Evolutionary conservation across 768 basidiomycete species (phyloP).

Genomic region (Brasilioporus rufonigricans): DNA sequence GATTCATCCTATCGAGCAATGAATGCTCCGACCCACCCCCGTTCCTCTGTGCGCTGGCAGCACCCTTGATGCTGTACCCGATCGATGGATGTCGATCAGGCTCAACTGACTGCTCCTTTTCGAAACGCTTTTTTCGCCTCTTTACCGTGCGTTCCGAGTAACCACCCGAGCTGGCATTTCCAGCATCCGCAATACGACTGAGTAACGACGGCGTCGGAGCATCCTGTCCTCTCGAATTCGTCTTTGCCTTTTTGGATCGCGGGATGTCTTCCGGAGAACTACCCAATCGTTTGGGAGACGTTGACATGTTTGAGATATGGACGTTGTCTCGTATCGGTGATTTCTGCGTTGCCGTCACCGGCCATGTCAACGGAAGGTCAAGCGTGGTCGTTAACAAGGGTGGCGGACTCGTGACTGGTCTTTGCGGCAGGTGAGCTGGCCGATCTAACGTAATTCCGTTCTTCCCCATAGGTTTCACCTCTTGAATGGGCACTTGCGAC

Average conservation of each 20-base stretch:
- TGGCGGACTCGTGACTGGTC: constrained; percentile 13
- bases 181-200: constrained; percentile 38
- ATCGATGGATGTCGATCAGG: constrained; percentile 35
- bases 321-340: constrained; percentile 13
- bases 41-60: constrained; percentile 37
- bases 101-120: constrained; percentile 24
- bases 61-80: constrained; percentile 57
- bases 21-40: constrained; percentile 21
- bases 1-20: constrained; percentile 37
- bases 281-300: constrained; percentile 25
- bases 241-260: constrained; percentile 36
- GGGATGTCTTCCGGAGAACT: constrained; percentile 31
- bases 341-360: constrained; percentile 10
- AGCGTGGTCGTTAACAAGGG: constrained; percentile 11
- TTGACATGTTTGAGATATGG: constrained; percentile 5
- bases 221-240: constrained; percentile 26
- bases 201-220: constrained; percentile 39
- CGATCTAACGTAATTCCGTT: constrained; percentile 17
- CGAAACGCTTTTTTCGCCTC: constrained; percentile 18
- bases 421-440: constrained; percentile 29
- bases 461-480: constrained; percentile 5
- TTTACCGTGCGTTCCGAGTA: constrained; percentile 18
- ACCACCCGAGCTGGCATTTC: constrained; percentile 14
- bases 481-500: constrained; percentile 16
- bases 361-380: constrained; percentile 14